Percentiles rank a stretch among this genome's conserved stretches.
phyloP scores from a whole-genome alignment of 345 rosid genomes.

The Eucalyptus globulus region DNA sequence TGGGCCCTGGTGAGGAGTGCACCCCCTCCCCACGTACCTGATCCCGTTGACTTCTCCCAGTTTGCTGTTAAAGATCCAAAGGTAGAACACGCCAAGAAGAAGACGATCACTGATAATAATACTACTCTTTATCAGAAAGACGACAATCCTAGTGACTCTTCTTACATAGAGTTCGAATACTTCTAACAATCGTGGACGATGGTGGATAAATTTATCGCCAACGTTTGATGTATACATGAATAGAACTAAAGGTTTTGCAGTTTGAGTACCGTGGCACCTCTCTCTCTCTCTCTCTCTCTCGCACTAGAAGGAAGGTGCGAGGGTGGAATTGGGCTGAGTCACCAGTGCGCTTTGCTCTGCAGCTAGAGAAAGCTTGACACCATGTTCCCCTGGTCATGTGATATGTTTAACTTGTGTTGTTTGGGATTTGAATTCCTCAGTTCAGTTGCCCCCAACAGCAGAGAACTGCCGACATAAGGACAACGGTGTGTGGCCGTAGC shows the following conservation, averaged over 20 bases:
- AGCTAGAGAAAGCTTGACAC: neutral
- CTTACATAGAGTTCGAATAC: slow-evolving; percentile 49
- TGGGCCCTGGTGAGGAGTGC: slow-evolving; percentile 92
- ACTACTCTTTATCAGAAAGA: neutral
- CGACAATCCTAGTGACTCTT: slow-evolving; percentile 7
- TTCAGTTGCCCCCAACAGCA: neutral
- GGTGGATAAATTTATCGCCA: neutral
- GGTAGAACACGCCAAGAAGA: neutral
- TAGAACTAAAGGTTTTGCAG: neutral
- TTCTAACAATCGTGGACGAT: slow-evolving; percentile 10
- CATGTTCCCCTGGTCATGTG: neutral
- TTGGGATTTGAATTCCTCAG: neutral
- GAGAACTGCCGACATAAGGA: neutral
- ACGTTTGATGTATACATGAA: neutral
- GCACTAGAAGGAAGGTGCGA: neutral
- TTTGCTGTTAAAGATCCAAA: slow-evolving; percentile 34
- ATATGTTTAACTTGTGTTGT: neutral
- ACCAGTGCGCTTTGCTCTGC: neutral
- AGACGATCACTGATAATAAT: neutral
- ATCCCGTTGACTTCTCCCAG: slow-evolving; percentile 53
- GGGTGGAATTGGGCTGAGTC: neutral
- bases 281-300: neutral
- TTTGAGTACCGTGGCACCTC: neutral
- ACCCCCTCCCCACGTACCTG: slow-evolving; percentile 76
- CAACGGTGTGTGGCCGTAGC: neutral